Evolutionary conservation across 257 asterid genomes (phyloP).

Genomic region (Nicotiana tomentosiformis): DNA sequence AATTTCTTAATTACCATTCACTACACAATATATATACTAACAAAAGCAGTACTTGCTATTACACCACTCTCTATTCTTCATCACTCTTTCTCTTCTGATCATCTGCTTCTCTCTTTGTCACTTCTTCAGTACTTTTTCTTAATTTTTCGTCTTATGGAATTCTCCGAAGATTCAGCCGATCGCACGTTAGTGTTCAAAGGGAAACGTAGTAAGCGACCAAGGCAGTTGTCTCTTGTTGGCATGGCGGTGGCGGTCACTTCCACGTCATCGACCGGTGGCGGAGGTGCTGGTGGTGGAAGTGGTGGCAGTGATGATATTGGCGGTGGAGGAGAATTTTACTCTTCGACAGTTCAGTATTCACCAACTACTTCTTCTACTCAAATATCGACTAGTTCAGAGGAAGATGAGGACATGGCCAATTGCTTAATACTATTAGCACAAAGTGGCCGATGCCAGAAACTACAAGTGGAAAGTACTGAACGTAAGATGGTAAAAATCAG

Average conservation of each 20-base stretch:
- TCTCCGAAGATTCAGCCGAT: conserved; percentile 38
- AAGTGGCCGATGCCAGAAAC: conserved; percentile 31
- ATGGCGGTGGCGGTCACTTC: conserved; percentile 19
- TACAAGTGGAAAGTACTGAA: conserved; percentile 8
- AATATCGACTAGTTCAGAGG: conserved; percentile 37
- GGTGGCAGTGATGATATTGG: conserved; percentile 19
- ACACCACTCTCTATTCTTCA: conserved; percentile 18
- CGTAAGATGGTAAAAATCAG: conserved; percentile 27
- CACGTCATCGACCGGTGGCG: conserved; percentile 46
- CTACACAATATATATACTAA: conserved; percentile 8
- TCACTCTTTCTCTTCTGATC: neutral
- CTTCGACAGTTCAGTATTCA: conserved; percentile 22
- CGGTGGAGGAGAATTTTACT: conserved; percentile 8
- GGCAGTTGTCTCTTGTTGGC: conserved; percentile 31
- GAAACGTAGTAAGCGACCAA: conserved; percentile 53
- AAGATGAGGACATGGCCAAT: conserved; percentile 84
- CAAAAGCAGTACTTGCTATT: conserved; percentile 33
- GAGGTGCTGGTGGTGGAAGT: conserved; percentile 12
- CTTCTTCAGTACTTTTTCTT: neutral
- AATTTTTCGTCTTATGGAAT: conserved; percentile 31
- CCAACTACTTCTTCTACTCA: conserved; percentile 36
- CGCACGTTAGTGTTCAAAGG: conserved; percentile 42
- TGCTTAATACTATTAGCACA: conserved; percentile 77
- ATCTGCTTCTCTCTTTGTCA: conserved; percentile 16
- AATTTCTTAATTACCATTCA: conserved; percentile 28